Base-by-base conservation (phyloP, 805 yeast genomes). In the Lipomyces lipofer region DNA sequence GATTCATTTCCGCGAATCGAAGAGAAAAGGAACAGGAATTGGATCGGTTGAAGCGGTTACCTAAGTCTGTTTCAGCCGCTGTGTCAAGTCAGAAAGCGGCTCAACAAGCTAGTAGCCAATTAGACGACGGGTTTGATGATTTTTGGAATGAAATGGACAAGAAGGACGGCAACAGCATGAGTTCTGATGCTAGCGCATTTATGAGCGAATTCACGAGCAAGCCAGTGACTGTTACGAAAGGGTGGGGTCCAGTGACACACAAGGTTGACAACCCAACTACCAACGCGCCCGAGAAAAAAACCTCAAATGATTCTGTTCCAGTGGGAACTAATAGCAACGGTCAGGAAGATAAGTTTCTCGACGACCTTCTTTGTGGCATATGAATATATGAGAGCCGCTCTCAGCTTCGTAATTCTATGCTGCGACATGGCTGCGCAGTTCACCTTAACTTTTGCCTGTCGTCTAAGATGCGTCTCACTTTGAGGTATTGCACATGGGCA, bases 141-240 rank as follows among this genome's bases (percentile, higher is more conserved):
- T 56, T 56, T 27, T 52, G 58, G 60, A 40, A 32, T n/a, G 60
- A 52, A 19, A 52, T 56, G 43, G 57, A 56, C 9, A 25, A 24
- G 15, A 32, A 42, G 21, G 12, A 25, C 4, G 40, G 45, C 10
- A 28, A n/a, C 2, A 43, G 13, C 1, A 24, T 4, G 2, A 21
- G 40, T 3, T 30, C 49, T 6, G 25, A 15, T 8, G 13, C 15
- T 36, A 15, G 21, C 40, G 47, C 22, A 17, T 17, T 13, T n/a
- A 38, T 13, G 7, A 24, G 10, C 13, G 52, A 43, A 22, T 24
- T 42, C 19, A 39, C 47, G 15, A 44, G 43, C 12, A 28, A 24
- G 17, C 35, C 38, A 15, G 46, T 33, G n/a, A 43, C 32, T 32
- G 21, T 43, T 10, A 17, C 13, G 15, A 40, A 22, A 7, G 24